Percentiles rank a stretch among this genome's conserved stretches.
Evolutionary conservation across 768 basidiomycete genomes (phyloP).

Genomic region (Boletus subcaerulescens): DNA sequence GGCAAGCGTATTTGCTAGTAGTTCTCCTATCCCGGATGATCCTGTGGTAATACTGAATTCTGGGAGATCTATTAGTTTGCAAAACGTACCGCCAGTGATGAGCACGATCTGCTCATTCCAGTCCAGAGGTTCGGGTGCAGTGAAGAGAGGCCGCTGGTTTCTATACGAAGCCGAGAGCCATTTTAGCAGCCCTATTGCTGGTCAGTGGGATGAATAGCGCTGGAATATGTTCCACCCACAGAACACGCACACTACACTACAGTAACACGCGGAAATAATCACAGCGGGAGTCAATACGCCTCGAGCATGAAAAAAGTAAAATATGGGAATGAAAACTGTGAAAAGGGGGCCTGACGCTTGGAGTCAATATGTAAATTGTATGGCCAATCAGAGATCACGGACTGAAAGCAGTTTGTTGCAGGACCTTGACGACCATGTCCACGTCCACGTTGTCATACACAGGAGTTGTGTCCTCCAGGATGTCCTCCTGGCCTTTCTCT

Average conservation of each 20-base stretch:
- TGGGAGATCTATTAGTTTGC: not conserved
- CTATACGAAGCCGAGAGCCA: slow-evolving; percentile 74
- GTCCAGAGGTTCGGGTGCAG: slow-evolving; percentile 58
- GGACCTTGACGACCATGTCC: slow-evolving; percentile 76
- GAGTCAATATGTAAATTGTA: slow-evolving; percentile 1
- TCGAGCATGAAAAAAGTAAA: slow-evolving; percentile 70
- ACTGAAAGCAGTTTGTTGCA: slow-evolving; percentile 80
- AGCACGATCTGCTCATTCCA: slow-evolving; percentile 91
- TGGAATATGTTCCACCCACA: slow-evolving; percentile 48
- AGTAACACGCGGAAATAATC: slow-evolving; percentile 51
- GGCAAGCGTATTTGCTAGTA: slow-evolving; percentile 85
- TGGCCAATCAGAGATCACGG: slow-evolving; percentile 25
- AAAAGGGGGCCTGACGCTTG: slow-evolving; percentile 80
- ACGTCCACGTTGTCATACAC: slow-evolving; percentile 72
- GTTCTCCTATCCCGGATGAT: slow-evolving; percentile 83
- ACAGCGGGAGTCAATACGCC: slow-evolving; percentile 51
- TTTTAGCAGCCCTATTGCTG: slow-evolving; percentile 54
- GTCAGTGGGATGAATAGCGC: not conserved
- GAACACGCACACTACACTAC: slow-evolving; percentile 54
- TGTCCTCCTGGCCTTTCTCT: slow-evolving; percentile 27
- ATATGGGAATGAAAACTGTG: slow-evolving; percentile 72
- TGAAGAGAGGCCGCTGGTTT: slow-evolving; percentile 67
- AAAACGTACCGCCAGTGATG: slow-evolving; percentile 79
- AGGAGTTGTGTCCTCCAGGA: slow-evolving; percentile 40
- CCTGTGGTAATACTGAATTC: slow-evolving; percentile 42